Evolutionary conservation across 1,139 yeast species (phyloP).

Genomic region (Spathaspora sp.): DNA sequence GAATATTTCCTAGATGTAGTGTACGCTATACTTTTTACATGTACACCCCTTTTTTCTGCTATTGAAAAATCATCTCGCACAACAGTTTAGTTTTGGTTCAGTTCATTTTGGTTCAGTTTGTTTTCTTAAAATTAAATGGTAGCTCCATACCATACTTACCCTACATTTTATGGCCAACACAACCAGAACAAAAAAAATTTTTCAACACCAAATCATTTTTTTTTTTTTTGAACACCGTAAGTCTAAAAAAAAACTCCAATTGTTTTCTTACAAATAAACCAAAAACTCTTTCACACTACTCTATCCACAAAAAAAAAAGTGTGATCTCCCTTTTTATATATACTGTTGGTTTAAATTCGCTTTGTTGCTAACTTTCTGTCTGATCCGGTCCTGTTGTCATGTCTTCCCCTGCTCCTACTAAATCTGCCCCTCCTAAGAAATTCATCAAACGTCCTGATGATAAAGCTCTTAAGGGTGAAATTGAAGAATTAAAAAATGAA

Average conservation of each 20-base stretch:
- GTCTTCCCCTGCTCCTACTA: constrained; percentile 14
- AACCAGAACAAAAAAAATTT: not conserved
- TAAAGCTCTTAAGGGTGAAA: constrained; percentile 55
- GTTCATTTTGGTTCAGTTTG: no score
- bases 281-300: constrained; percentile 1
- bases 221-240: not conserved
- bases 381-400: constrained; percentile 6
- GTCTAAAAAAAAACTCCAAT: no score
- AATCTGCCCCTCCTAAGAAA: constrained; percentile 24
- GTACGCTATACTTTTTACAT: no score
- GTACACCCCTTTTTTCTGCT: no score
- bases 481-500: constrained; percentile 62
- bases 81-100: no score
- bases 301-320: not conserved
- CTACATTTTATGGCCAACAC: not conserved
- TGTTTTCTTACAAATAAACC: not conserved
- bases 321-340: not conserved
- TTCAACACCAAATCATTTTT: not conserved
- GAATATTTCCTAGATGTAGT: no score
- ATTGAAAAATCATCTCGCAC: no score
- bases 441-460: constrained; percentile 79
- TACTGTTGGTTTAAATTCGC: not conserved
- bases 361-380: not conserved
- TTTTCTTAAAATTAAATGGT: no score
- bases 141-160: not conserved